phyloP scores from a whole-genome alignment of 306 rosid genomes.

The Quercus robur region DNA sequence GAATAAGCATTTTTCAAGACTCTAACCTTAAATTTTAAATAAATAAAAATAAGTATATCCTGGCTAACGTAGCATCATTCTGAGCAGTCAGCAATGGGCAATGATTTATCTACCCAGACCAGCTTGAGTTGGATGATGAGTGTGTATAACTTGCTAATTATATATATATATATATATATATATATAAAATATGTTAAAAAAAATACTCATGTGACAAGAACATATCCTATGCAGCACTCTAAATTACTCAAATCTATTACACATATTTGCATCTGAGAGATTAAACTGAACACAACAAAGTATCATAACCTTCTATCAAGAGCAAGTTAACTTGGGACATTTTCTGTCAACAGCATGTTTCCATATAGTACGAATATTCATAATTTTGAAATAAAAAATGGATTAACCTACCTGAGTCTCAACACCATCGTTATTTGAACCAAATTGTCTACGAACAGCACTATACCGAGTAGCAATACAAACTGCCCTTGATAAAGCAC shows the following conservation, averaged over 20 bases:
- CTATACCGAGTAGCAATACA: constrained; percentile 98
- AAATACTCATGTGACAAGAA: not conserved
- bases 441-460: constrained; percentile 96
- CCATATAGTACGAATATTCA: constrained; percentile 3
- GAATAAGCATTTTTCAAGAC: not conserved
- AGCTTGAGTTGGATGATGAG: no score
- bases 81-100: not conserved
- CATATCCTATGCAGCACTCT: not conserved
- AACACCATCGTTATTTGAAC: constrained; percentile 59
- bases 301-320: not conserved
- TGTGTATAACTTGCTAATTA: no score
- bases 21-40: not conserved
- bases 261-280: not conserved
- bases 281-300: not conserved
- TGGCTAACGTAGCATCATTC: not conserved
- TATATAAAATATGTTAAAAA: not conserved
- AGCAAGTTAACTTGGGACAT: not conserved
- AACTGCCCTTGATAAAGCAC: constrained; percentile 88
- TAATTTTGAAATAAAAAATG: constrained; percentile 3
- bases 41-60: not conserved
- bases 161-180: not conserved
- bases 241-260: not conserved
- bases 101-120: no score
- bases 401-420: constrained; percentile 74
- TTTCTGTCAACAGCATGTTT: constrained; percentile 6